These are phyloP conservation scores for Citeromyces nyonsensis DNA, from an alignment of 805 yeast genomes.

Conservation along the genomic window DNA sequence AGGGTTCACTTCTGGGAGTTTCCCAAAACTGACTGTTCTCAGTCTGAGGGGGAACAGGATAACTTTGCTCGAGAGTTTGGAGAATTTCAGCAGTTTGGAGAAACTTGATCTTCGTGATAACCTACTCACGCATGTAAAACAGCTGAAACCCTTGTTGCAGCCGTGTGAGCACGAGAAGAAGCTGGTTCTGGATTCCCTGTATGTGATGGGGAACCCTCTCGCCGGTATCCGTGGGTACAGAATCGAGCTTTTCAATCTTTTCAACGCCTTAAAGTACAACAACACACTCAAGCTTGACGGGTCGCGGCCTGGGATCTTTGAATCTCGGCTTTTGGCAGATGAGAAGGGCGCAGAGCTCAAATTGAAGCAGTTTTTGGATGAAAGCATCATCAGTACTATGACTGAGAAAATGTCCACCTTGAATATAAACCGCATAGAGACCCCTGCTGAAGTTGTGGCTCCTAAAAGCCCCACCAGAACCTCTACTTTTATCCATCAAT, in stretches of 20 bases:
- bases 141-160: constrained; percentile 23
- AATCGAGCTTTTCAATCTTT: constrained; percentile 36
- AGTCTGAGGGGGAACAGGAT: constrained; percentile 35
- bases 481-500: constrained; percentile 7
- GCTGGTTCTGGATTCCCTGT: constrained; percentile 10
- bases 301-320: constrained; percentile 46
- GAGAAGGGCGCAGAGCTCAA: constrained; percentile 26
- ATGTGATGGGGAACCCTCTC: constrained; percentile 21
- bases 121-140: constrained; percentile 16
- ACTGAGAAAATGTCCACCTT: constrained; percentile 19
- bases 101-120: constrained; percentile 40
- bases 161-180: constrained; percentile 7
- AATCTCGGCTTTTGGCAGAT: constrained; percentile 36
- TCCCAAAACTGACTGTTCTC: constrained; percentile 26
- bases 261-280: constrained; percentile 33
- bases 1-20: constrained; percentile 17
- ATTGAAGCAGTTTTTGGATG: constrained; percentile 22
- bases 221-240: constrained; percentile 25
- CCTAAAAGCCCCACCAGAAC: constrained; percentile 7
- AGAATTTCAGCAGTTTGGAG: constrained; percentile 23
- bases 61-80: constrained; percentile 24
- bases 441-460: too few species aligned
- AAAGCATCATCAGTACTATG: constrained; percentile 17
- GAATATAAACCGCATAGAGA: constrained; percentile 8
- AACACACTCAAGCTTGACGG: constrained; percentile 39